phyloP scores from a whole-genome alignment of 2,329 filamentous ascomycete species.

The Neurospora crassa region DNA sequence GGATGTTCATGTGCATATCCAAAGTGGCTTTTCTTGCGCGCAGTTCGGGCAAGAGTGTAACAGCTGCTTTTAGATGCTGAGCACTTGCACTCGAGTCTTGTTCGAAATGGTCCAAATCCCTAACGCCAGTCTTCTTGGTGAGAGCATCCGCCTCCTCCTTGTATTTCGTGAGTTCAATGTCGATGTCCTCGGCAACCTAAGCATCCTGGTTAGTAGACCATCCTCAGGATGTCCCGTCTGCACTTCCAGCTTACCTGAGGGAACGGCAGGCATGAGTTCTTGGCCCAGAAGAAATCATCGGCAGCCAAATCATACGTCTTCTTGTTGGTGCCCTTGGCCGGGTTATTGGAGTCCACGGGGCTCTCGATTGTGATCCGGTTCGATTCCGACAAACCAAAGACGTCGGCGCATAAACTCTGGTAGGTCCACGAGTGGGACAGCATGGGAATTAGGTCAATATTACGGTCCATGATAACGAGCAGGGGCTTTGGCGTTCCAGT shows the following conservation, averaged over 20 bases:
- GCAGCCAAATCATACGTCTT: slow-evolving; percentile 83
- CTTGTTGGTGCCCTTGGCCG: slow-evolving; percentile 66
- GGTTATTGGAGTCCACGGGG: slow-evolving; percentile 66
- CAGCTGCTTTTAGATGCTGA: slow-evolving; percentile 90
- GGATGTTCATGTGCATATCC: slow-evolving; percentile 99
- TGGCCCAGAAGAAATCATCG: slow-evolving; percentile 93
- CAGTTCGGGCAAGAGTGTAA: slow-evolving; percentile 84
- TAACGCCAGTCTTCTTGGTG: slow-evolving; percentile 89
- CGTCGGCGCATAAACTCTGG: slow-evolving; percentile 69
- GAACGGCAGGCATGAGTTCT: slow-evolving; percentile 84
- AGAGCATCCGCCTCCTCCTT: slow-evolving; percentile 92
- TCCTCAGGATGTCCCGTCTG: background rate
- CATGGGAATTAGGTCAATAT: slow-evolving; percentile 94
- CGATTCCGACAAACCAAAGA: slow-evolving; percentile 54
- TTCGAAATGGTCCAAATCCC: slow-evolving; percentile 84
- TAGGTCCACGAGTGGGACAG: slow-evolving; percentile 84
- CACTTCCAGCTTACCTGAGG: slow-evolving; percentile 57
- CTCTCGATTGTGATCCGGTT: slow-evolving; percentile 92
- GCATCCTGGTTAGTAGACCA: slow-evolving; percentile 32
- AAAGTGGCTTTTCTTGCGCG: slow-evolving; percentile 85
- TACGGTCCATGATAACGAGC: slow-evolving; percentile 86
- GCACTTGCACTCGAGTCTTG: slow-evolving; percentile 83
- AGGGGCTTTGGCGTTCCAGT: slow-evolving; percentile 68
- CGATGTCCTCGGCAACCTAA: slow-evolving; percentile 84
- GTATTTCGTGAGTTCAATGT: slow-evolving; percentile 85